phyloP scores from a whole-genome alignment of 2,329 filamentous ascomycete species.

The Calonectria pteridis region DNA sequence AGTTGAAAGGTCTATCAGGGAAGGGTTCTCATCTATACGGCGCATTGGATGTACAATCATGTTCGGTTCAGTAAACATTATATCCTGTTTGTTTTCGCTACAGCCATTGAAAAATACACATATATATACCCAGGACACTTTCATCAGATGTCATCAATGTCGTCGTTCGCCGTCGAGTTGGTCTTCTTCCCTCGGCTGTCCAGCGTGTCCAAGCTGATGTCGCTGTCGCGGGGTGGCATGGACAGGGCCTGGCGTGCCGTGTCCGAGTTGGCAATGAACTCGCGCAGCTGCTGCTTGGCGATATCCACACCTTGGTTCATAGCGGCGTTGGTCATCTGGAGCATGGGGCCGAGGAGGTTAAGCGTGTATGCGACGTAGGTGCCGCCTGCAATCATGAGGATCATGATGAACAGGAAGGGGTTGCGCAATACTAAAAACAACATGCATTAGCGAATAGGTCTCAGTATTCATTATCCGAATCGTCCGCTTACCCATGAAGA shows the following conservation, averaged over 20 bases:
- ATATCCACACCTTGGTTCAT: constrained; percentile 89
- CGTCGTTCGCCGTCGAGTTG: constrained; percentile 55
- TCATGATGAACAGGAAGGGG: constrained; percentile 90
- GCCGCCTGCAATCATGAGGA: constrained; percentile 80
- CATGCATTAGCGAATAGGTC: constrained; percentile 24
- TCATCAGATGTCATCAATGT: constrained; percentile 71
- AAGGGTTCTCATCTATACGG: constrained; percentile 12
- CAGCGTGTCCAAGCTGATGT: constrained; percentile 71
- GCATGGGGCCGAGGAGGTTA: constrained; percentile 95
- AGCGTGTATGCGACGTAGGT: constrained; percentile 93
- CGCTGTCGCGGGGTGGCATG: constrained; percentile 70
- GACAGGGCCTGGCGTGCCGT: constrained; percentile 85
- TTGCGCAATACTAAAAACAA: constrained; percentile 82
- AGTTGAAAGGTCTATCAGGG: background rate
- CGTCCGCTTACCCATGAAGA: constrained; percentile 81
- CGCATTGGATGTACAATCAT: constrained; percentile 7
- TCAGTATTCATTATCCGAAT: background rate
- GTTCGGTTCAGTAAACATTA: constrained; percentile 42
- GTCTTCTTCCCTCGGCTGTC: constrained; percentile 69
- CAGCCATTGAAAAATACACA: constrained; percentile 34
- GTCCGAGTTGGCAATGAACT: constrained; percentile 91
- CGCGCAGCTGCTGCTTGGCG: constrained; percentile 89
- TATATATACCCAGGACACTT: constrained; percentile 29
- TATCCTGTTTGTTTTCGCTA: constrained; percentile 43
- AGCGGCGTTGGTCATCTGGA: constrained; percentile 94